Percentiles rank a stretch among this genome's conserved stretches.
Conservation (phyloP, 1,139 yeast species). For the Candida frijolesensis region DNA sequence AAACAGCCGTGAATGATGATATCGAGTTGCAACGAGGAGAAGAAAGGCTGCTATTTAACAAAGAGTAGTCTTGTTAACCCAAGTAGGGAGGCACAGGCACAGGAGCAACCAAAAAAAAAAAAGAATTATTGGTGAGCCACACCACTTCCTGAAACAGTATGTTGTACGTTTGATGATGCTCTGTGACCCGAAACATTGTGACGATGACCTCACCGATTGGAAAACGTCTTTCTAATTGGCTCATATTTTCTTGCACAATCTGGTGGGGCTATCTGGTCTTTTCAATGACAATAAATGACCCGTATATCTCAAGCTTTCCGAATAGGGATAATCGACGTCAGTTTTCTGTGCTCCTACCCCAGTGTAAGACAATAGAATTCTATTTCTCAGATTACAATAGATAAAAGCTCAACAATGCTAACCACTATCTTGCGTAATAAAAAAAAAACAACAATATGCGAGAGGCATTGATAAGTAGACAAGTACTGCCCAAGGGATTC, state of each 20-base stretch:
- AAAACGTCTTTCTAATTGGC: neutral
- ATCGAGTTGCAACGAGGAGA: neutral
- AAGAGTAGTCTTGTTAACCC: too few relatives aligned
- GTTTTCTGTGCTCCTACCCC: neutral
- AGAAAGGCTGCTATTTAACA: too few relatives aligned
- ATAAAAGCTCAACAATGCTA: neutral
- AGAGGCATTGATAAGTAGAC: neutral
- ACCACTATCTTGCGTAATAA: neutral
- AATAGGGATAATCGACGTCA: neutral
- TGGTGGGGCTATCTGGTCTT: neutral
- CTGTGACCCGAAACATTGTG: neutral
- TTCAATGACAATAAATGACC: neutral
- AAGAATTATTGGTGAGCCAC: neutral
- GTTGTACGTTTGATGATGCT: neutral
- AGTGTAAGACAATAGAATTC: neutral
- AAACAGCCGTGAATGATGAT: too few relatives aligned
- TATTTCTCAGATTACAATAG: neutral
- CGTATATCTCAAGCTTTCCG: neutral
- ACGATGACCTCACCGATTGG: too few relatives aligned
- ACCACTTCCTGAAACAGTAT: neutral
- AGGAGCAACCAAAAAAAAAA: neutral
- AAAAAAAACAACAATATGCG: neutral
- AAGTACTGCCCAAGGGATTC: neutral
- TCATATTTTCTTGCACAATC: neutral
- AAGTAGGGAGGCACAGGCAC: neutral